These are phyloP conservation scores for Macrophomina tecta DNA, from an alignment of 2,329 filamentous ascomycete species.

Conservation along the genomic window DNA sequence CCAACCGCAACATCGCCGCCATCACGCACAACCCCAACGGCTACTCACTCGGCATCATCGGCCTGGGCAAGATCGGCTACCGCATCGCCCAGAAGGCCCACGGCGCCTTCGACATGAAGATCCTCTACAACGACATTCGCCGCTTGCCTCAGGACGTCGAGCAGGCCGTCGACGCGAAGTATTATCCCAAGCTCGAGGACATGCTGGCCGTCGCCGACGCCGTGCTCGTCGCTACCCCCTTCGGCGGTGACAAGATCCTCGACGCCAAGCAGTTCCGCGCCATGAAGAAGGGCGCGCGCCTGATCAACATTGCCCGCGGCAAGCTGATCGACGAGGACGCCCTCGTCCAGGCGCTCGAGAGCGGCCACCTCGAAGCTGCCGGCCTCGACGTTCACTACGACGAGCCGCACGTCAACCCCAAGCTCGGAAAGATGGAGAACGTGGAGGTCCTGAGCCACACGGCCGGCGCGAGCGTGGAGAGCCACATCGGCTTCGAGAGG, in stretches of 20 bases:
- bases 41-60: slow-evolving; percentile 42
- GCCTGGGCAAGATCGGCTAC: slow-evolving; percentile 45
- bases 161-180: slow-evolving; percentile 34
- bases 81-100: slow-evolving; percentile 38
- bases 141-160: slow-evolving; percentile 31
- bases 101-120: slow-evolving; percentile 41
- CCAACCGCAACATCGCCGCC: slow-evolving; percentile 30
- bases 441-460: slow-evolving; percentile 71
- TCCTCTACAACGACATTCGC: slow-evolving; percentile 40
- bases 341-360: slow-evolving; percentile 54
- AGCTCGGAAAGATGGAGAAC: slow-evolving; percentile 52
- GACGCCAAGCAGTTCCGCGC: slow-evolving; percentile 49
- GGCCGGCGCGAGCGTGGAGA: slow-evolving; percentile 70
- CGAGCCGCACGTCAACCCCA: slow-evolving; percentile 57
- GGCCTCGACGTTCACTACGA: slow-evolving; percentile 61
- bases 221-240: slow-evolving; percentile 44
- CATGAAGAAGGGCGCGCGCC: slow-evolving; percentile 57
- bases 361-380: slow-evolving; percentile 55
- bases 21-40: slow-evolving; percentile 35
- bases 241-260: slow-evolving; percentile 33
- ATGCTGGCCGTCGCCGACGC: slow-evolving; percentile 39
- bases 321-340: slow-evolving; percentile 59
- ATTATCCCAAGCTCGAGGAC: slow-evolving; percentile 37
- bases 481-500: slow-evolving; percentile 70
- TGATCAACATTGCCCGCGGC: slow-evolving; percentile 61